Base-by-base conservation (phyloP, 179 eudicot species). In the Heliamphora pulchella region DNA sequence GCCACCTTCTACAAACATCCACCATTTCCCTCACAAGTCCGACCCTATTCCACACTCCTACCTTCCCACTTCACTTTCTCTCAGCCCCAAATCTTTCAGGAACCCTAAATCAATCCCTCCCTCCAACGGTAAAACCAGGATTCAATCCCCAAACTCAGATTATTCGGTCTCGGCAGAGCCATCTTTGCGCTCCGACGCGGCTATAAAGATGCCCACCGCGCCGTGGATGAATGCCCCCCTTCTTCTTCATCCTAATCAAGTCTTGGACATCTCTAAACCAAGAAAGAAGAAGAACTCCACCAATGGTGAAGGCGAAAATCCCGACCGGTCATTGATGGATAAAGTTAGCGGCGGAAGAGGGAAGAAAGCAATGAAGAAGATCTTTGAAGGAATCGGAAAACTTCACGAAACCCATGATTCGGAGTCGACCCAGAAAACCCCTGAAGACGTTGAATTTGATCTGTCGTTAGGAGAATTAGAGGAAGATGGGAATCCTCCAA, bases 321-420 rank as follows among this genome's bases (percentile, higher is more conserved):
- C 82, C 8, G 89, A 86, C 69, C 79, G 71, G 61, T 84, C 85
- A 7, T 79, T 96, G 77, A 90, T 92, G 31, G 88, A 87, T 65
- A 96, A 89, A 86, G 86, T 94, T 46, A 87, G 94, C 11, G 98
- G 96, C 14, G 93, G 94, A 9, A 89, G 86, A 80, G 97, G 97
- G 8, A 88, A 85, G 81, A 86, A 87, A 55, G 95, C 91, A 17
- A 88, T 92, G 88, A 91, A 88, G 81, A 87, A 82, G 79, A 81
- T 94, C 41, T 86, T 87, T 53, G 57, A 84, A 50, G 85, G 86
- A 63, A 82, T 94, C 31, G 89, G 84, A 5, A 90, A 88, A 61
- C 89, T 96, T 62, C 83, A 84, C 68, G 83, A 85, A 86, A 77
- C 44, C 46, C 68, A 58, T 10, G 81, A 74, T 83, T 84, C 81